These are phyloP conservation scores for Syncephalastrum contaminatum DNA, from an alignment of 371 early-diverging fungal species.

Conservation along the genomic window DNA sequence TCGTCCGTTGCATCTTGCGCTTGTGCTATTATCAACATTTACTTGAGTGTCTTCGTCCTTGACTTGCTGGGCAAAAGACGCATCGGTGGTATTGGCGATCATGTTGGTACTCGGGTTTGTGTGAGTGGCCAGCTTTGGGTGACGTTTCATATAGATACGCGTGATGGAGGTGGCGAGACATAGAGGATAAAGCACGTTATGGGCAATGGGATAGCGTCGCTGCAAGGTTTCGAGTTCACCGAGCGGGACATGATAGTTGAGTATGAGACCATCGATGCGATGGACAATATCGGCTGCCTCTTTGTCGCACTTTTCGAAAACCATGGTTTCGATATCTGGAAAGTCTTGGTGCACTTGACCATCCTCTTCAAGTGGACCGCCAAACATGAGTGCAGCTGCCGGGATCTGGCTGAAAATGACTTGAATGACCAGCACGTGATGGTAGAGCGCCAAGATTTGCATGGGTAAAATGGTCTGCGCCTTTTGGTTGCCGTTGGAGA, in stretches of 20 bases:
- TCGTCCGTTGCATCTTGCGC: too few species aligned
- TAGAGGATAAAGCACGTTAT: constrained; percentile 10
- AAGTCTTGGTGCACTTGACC: neutral
- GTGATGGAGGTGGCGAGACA: constrained; percentile 12
- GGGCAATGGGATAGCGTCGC: constrained; percentile 3
- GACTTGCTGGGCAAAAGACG: too few species aligned
- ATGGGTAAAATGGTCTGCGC: too few species aligned
- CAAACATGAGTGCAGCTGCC: constrained; percentile 2
- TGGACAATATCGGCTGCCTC: constrained; percentile 18
- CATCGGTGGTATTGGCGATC: too few species aligned
- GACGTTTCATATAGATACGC: too few species aligned
- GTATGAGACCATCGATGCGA: constrained; percentile 9
- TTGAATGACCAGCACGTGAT: constrained; percentile 20
- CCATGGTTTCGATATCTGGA: constrained; percentile 4
- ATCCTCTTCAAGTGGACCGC: neutral
- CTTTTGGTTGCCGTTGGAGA: too few species aligned
- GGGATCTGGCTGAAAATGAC: constrained; percentile 14
- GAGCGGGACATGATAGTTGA: constrained; percentile 8
- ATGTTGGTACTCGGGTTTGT: too few species aligned
- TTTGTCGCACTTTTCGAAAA: constrained; percentile 16
- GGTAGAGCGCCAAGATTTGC: constrained; percentile 17
- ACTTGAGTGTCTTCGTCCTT: too few species aligned
- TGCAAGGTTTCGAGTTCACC: neutral
- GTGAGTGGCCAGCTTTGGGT: too few species aligned
- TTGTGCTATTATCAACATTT: too few species aligned